Evolutionary conservation across 768 basidiomycete species (phyloP), one percentile per base, ranked within the genome.

Genomic region (Hysterangium stoloniferum): DNA sequence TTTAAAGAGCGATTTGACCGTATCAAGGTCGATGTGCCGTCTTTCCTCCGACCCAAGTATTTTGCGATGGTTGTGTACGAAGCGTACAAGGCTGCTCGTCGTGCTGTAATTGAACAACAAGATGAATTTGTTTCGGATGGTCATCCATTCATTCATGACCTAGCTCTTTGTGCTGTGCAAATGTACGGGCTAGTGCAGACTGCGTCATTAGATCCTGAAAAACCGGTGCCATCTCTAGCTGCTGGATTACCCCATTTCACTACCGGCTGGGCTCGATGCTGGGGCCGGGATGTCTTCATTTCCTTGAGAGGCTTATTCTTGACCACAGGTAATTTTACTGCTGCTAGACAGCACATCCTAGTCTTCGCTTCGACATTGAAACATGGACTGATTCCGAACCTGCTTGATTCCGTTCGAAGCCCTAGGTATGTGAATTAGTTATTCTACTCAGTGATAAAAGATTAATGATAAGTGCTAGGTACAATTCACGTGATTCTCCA

Each of bases 211-310:
- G 83, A 87, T 59, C 86, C 89, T 7, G 67, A 62, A 1, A 74
- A 75, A 57, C 63, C 76, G 1, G 83, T 81, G 1, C 83, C 96
- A 4, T 90, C 86, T 3, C 73, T 99, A 29, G 93, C 96, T 8
- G 96, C 96, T 22, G 96, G 96, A 17, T 70, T 98, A 25, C 94
- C 96, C 4, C 96, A 98, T 67, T 98, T 99, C 62, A 73, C 89
- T 1, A 71, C 85, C 6, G 83, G 84, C 4, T 99, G 96, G 96
- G 94, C 94, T 12, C 77, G 96, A 44, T 92, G 88, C 62, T 99
- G 96, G 96, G 96, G 96, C 2, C 80, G 96, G 19, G 87, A 91
- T 59, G 83, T 90, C 1, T 96, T 95, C 67, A 96, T 96, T 62
- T 95, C 92, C 2, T 68, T 96, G 17, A 80, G 91, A 52, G 96